These are phyloP conservation scores for Sporobolus alterniflorus DNA, from an alignment of 202 grass and related monocot species.

Conservation along the genomic window DNA sequence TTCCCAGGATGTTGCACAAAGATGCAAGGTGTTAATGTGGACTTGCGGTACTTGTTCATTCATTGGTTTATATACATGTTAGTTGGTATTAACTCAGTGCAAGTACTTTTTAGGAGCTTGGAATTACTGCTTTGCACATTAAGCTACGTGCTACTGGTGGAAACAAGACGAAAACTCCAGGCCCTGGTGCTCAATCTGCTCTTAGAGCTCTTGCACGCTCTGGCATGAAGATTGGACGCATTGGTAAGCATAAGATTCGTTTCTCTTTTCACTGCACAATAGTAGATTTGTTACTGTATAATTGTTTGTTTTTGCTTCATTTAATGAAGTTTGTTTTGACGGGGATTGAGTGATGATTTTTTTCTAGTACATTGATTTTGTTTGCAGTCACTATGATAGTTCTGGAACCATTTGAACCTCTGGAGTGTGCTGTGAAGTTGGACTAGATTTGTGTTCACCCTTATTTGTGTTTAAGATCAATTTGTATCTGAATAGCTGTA, in stretches of 20 bases:
- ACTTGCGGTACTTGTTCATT: background rate
- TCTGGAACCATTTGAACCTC: background rate
- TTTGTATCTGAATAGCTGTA: background rate
- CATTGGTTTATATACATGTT: background rate
- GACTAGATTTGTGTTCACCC: background rate
- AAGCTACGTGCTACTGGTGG: constrained; percentile 91
- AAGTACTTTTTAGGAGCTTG: constrained; percentile 61
- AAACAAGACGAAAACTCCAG: constrained; percentile 93
- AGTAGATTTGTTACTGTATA: background rate
- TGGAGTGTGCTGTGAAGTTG: background rate
- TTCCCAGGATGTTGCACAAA: constrained; percentile 79
- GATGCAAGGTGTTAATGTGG: constrained; percentile 98
- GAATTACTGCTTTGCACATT: constrained; percentile 91
- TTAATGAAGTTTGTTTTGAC: background rate
- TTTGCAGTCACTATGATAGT: no score
- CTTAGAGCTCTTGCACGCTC: constrained; percentile 95
- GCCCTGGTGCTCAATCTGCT: constrained; percentile 89
- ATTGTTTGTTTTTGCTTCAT: background rate
- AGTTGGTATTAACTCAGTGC: background rate
- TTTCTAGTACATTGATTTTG: background rate
- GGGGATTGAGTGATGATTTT: background rate
- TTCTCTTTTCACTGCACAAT: background rate
- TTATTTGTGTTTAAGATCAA: background rate
- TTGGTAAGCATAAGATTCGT: constrained; percentile 41
- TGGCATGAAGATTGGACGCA: constrained; percentile 95